A percentile compares a stretch with the other conserved stretches of the same genome.
These are phyloP conservation scores for Glaciozyma martinii DNA, from an alignment of 768 basidiomycete genomes.

Conservation along the genomic window DNA sequence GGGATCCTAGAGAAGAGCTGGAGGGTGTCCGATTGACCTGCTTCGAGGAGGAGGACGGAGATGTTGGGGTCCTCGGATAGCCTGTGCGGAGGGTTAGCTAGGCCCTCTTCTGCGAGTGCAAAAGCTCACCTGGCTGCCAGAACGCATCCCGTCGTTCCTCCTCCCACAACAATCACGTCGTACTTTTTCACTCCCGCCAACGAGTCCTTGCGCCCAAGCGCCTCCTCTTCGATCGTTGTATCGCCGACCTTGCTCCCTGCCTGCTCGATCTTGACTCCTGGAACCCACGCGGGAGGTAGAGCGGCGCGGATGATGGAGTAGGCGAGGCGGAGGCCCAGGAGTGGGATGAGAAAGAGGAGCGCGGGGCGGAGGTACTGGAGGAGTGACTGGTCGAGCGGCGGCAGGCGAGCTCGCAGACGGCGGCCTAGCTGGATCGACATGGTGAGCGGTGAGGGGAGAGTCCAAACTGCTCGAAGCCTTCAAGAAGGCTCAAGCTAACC, in stretches of 20 bases:
- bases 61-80: slow-evolving; percentile 27
- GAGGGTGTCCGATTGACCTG: slow-evolving; percentile 25
- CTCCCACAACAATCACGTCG: background rate
- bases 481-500: no score
- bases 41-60: slow-evolving; percentile 27
- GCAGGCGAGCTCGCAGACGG: no score
- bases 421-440: no score
- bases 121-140: background rate
- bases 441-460: no score
- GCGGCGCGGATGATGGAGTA: background rate
- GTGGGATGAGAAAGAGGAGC: background rate
- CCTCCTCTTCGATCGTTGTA: background rate
- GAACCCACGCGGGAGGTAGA: background rate
- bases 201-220: background rate
- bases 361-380: background rate
- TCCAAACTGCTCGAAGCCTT: no score
- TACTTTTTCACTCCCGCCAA: background rate
- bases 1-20: slow-evolving; percentile 23
- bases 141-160: background rate
- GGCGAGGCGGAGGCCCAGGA: background rate
- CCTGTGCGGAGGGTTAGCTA: background rate
- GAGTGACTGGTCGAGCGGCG: background rate
- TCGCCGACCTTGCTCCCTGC: background rate
- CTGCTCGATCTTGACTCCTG: background rate
- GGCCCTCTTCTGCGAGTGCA: background rate